Percentiles rank a stretch among this genome's conserved stretches.
Evolutionary conservation across 306 rosid genomes (phyloP).

Genomic region (Chamaecrista fasciculata): DNA sequence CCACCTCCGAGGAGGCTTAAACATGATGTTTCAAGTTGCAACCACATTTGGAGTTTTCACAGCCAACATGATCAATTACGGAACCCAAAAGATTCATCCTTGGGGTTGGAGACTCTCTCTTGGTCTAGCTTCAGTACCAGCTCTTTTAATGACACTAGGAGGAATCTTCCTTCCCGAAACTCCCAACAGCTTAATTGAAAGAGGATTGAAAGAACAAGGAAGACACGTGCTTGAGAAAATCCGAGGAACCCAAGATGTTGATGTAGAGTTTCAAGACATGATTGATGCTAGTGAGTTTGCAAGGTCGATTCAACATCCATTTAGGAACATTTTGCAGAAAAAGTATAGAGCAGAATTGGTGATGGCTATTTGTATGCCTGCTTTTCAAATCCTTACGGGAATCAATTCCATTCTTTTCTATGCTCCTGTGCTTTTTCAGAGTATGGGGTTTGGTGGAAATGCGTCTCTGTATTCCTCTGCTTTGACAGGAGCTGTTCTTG

Average conservation of each 20-base stretch:
- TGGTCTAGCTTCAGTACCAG: slow-evolving; percentile 79
- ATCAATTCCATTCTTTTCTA: too few species aligned
- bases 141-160: slow-evolving; percentile 72
- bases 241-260: slow-evolving; percentile 68
- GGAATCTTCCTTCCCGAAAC: slow-evolving; percentile 87
- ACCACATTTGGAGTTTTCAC: slow-evolving; percentile 82
- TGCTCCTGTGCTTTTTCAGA: slow-evolving; percentile 83
- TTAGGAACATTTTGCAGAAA: slow-evolving; percentile 63
- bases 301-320: slow-evolving; percentile 61
- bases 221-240: slow-evolving; percentile 60
- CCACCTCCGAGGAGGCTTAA: slow-evolving; percentile 84
- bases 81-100: slow-evolving; percentile 66
- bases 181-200: slow-evolving; percentile 82
- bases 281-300: slow-evolving; percentile 77
- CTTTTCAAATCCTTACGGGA: slow-evolving; percentile 84
- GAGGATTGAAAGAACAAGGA: slow-evolving; percentile 59
- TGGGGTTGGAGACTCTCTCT: slow-evolving; percentile 98
- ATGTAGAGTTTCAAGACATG: slow-evolving; percentile 85
- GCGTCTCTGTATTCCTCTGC: slow-evolving; percentile 89
- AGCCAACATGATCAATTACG: slow-evolving; percentile 87
- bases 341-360: slow-evolving; percentile 74
- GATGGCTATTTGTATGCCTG: slow-evolving; percentile 87
- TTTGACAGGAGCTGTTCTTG: slow-evolving; percentile 85
- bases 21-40: slow-evolving; percentile 96
- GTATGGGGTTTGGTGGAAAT: slow-evolving; percentile 76